These are phyloP conservation scores for Mycosphaerelloides madeirae DNA, from an alignment of 2,329 filamentous ascomycete genomes.

Conservation along the genomic window DNA sequence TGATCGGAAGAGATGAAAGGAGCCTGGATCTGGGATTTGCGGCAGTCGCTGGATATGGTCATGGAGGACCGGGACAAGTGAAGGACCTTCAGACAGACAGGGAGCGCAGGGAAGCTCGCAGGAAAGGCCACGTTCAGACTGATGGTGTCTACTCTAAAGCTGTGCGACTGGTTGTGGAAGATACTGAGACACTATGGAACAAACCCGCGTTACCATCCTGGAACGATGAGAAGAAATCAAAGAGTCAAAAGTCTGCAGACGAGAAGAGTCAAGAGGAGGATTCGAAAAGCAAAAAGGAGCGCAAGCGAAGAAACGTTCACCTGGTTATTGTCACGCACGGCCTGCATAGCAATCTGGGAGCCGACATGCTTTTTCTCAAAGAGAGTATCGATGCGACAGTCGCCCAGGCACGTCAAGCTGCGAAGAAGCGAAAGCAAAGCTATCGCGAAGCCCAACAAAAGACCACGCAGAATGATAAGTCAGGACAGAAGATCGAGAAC, in stretches of 20 bases:
- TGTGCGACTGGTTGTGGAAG: slow-evolving; percentile 72
- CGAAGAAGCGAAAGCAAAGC: slow-evolving; percentile 53
- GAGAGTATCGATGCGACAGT: slow-evolving; percentile 89
- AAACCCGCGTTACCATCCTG: slow-evolving; percentile 74
- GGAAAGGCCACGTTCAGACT: slow-evolving; percentile 59
- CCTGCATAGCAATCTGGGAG: slow-evolving; percentile 88
- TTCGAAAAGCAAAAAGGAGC: slow-evolving; percentile 29
- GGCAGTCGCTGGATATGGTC: slow-evolving; percentile 50
- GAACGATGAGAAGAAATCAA: slow-evolving; percentile 33
- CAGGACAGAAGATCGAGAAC: slow-evolving; percentile 1
- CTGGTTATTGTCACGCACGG: slow-evolving; percentile 91
- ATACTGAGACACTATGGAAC: slow-evolving; percentile 88
- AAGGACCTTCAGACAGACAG: slow-evolving; percentile 61
- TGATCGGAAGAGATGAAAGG: slow-evolving; percentile 80
- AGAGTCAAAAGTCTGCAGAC: slow-evolving; percentile 22
- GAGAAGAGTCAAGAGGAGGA: slow-evolving; percentile 12
- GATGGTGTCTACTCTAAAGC: slow-evolving; percentile 83
- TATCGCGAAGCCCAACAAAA: slow-evolving; percentile 3
- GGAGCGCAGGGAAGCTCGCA: slow-evolving; percentile 51
- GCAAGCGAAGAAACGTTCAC: slow-evolving; percentile 74
- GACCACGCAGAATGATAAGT: slow-evolving; percentile 1
- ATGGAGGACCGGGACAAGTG: slow-evolving; percentile 62
- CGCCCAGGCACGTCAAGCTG: slow-evolving; percentile 66
- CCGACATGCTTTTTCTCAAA: slow-evolving; percentile 95
- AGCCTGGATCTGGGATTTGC: slow-evolving; percentile 65